Base-by-base conservation (phyloP, 1,284 basidiomycete species). In the Ceratobasidium sp. region DNA sequence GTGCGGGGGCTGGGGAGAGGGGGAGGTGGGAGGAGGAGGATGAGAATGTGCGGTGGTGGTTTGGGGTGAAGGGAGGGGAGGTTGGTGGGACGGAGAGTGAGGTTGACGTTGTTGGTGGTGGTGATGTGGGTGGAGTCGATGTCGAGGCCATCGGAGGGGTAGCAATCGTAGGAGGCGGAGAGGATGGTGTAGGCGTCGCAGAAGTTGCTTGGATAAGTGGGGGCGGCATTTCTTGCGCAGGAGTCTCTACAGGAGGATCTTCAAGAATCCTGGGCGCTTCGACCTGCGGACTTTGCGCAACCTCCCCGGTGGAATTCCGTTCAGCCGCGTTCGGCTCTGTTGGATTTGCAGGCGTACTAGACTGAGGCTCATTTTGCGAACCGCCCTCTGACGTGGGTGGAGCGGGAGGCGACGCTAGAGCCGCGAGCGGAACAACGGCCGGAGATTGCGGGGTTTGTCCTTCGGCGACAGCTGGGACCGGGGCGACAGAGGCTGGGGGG, bases 21-120 rank as follows among this genome's bases (percentile, higher is more conserved):
- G 60, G 22, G 22, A 63, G 60, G 60, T 71, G 24, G 22, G 54
- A 44, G 17, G 67, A 41, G 22, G 53, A 63, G 31, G 36, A 4
- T 41, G 36, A 41, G 36, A 41, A 41, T 5, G 36, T 41, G 36
- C 15, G 60, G 41, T 47, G 45, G 44, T 36, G 60, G 36, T 45
- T 1, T 19, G 60, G 22, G 14, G 41, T 63, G 54, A 56, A 31
- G n/a, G 17, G 27, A 9, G 54, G 54, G 36, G 36, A 41, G 4
- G 36, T 41, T 41, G 4, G 4, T 41, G 36, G 36, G 11, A 41
- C 36, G 36, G 36, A 41, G 36, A 41, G 36, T 4, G 36, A 5
- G 36, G 36, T 11, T 41, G 36, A 41, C 6, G 36, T 11, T 11
- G 36, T 41, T 41, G 36, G 36, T 41, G 36, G 36, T 41, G 36